phyloP scores from a whole-genome alignment of 164 flowering plant genomes.

The Hamamelis virginiana region DNA sequence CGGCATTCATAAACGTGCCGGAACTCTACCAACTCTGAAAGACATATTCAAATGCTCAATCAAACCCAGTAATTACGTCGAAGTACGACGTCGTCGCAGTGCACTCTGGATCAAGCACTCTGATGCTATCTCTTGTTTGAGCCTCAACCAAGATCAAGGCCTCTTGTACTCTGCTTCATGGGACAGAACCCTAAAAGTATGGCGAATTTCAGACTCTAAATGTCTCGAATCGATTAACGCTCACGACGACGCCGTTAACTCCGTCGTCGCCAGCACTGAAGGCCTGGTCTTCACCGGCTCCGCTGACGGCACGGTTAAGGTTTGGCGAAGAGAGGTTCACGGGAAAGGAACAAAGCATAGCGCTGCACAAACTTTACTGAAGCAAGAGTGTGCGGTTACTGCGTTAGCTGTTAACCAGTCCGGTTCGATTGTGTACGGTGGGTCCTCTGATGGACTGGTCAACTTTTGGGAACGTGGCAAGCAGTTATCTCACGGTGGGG shows the following conservation, averaged over 20 bases:
- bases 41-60: slow-evolving; percentile 68
- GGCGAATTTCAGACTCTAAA: slow-evolving; percentile 67
- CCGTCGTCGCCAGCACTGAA: slow-evolving; percentile 54
- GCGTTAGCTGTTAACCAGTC: slow-evolving; percentile 48
- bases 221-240: slow-evolving; percentile 77
- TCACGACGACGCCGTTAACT: slow-evolving; percentile 86
- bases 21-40: slow-evolving; percentile 63
- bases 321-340: slow-evolving; percentile 57
- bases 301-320: slow-evolving; percentile 82
- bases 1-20: slow-evolving; percentile 46
- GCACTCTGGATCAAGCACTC: slow-evolving; percentile 81
- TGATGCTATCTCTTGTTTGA: slow-evolving; percentile 79
- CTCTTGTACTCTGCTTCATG: slow-evolving; percentile 82
- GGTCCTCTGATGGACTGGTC: slow-evolving; percentile 79
- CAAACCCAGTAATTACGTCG: slow-evolving; percentile 69
- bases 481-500: slow-evolving; percentile 62
- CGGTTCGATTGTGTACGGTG: slow-evolving; percentile 57
- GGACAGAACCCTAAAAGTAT: slow-evolving; percentile 82
- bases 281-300: slow-evolving; percentile 77
- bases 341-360: slow-evolving; percentile 52
- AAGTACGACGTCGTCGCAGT: slow-evolving; percentile 42
- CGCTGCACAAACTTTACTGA: slow-evolving; percentile 41
- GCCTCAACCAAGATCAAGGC: slow-evolving; percentile 57
- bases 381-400: slow-evolving; percentile 79
- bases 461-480: slow-evolving; percentile 75